Percentiles rank a stretch among this genome's conserved stretches.
phyloP scores from a whole-genome alignment of 306 rosid genomes.

The Pyrus bretschneideri region DNA sequence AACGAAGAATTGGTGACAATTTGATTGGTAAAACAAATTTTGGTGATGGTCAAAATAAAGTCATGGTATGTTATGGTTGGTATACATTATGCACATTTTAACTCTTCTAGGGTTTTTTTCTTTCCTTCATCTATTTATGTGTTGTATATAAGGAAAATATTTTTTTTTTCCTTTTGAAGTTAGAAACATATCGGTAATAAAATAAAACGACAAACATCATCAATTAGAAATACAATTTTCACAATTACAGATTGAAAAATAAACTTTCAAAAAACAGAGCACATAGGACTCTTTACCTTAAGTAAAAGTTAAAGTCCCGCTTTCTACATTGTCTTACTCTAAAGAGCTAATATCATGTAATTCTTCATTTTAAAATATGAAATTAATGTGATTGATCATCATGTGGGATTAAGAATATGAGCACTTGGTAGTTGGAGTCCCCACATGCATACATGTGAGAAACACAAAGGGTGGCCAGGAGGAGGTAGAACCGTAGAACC shows the following conservation, averaged over 20 bases:
- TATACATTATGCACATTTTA: conserved; percentile 17
- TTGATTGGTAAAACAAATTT: conserved; percentile 38
- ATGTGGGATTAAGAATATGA: conserved; percentile 35
- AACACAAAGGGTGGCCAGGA: conserved; percentile 17
- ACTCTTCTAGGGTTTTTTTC: background rate
- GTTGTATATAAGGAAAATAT: background rate
- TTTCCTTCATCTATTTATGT: background rate
- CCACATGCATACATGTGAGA: conserved; percentile 71
- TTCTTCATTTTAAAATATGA: too few relatives aligned
- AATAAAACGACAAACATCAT: too few relatives aligned
- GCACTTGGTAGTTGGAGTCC: conserved; percentile 17
- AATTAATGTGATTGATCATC: conserved; percentile 19
- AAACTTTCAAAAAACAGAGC: too few relatives aligned
- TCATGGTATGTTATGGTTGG: conserved; percentile 50
- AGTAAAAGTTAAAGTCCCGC: background rate
- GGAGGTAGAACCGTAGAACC: background rate
- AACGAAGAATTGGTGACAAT: background rate
- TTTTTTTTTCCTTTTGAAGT: too few relatives aligned
- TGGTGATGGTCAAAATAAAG: conserved; percentile 46
- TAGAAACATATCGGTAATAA: too few relatives aligned
- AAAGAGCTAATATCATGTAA: too few relatives aligned
- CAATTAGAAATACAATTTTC: too few relatives aligned
- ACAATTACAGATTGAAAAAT: too few relatives aligned
- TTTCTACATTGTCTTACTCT: too few relatives aligned
- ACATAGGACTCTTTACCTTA: background rate